Percentiles rank a stretch among this genome's conserved stretches.
Evolutionary conservation across 495 filamentous ascomycete genomes (phyloP).

Genomic region (Hypomontagnella monticulosa): DNA sequence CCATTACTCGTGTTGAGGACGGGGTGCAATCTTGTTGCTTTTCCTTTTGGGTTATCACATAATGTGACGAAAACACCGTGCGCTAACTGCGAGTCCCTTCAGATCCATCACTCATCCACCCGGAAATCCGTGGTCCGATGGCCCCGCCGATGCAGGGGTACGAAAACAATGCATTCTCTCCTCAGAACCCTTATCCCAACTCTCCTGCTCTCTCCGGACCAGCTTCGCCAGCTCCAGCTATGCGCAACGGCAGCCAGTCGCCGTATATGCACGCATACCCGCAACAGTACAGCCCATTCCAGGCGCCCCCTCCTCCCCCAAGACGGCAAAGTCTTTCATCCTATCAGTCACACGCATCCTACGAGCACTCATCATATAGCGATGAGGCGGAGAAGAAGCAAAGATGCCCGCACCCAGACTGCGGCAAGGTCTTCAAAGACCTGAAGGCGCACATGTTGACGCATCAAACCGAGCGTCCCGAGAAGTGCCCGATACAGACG

Average conservation of each 20-base stretch:
- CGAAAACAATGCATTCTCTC: conserved; percentile 52
- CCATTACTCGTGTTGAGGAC: neutral
- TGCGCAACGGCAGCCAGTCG: conserved; percentile 56
- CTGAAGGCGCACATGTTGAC: conserved; percentile 96
- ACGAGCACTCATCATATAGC: conserved; percentile 49
- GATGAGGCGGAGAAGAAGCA: conserved; percentile 51
- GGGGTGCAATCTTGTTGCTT: conserved; percentile 44
- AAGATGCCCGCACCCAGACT: conserved; percentile 83
- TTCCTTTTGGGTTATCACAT: conserved; percentile 62
- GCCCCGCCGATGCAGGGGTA: conserved; percentile 53
- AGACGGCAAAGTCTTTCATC: conserved; percentile 52
- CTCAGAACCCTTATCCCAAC: conserved; percentile 54
- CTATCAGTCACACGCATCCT: conserved; percentile 47
- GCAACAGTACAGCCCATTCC: conserved; percentile 43
- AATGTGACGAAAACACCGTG: conserved; percentile 14
- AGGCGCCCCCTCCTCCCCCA: conserved; percentile 29
- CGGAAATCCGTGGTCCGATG: conserved; percentile 57
- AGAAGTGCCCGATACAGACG: conserved; percentile 93
- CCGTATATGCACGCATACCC: conserved; percentile 55
- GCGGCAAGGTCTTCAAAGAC: conserved; percentile 92
- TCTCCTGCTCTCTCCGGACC: conserved; percentile 56
- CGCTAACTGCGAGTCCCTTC: conserved; percentile 46
- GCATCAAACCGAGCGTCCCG: conserved; percentile 90
- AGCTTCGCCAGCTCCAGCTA: conserved; percentile 53
- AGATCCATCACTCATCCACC: conserved; percentile 62